Conservation (phyloP, 2,329 filamentous ascomycete genomes). For the Colletotrichum orbiculare region DNA sequence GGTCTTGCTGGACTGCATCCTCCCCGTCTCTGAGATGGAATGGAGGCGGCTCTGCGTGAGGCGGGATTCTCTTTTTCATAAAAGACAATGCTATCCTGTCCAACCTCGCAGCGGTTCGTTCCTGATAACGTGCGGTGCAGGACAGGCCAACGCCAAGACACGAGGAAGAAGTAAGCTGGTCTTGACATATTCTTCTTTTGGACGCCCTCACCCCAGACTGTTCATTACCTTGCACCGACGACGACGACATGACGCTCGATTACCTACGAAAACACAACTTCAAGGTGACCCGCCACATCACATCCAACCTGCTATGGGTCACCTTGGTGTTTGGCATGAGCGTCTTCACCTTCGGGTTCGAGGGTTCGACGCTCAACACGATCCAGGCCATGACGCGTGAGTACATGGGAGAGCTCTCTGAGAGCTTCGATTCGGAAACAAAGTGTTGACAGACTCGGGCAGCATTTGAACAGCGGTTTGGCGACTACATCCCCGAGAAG, state of each 20-base stretch:
- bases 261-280: constrained; percentile 37
- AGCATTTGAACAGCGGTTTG: constrained; percentile 38
- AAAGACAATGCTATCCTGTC: constrained; percentile 27
- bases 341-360: constrained; percentile 40
- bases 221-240: constrained; percentile 11
- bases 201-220: constrained; percentile 22
- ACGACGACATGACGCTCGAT: constrained; percentile 23
- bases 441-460: background rate
- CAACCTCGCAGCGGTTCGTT: background rate
- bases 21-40: too few relatives aligned
- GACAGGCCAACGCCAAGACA: constrained; percentile 16
- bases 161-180: constrained; percentile 22
- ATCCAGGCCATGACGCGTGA: constrained; percentile 40
- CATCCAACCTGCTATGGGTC: constrained; percentile 37
- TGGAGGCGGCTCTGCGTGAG: too few relatives aligned
- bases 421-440: background rate
- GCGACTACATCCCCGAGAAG: constrained; percentile 32
- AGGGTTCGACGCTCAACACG: constrained; percentile 38
- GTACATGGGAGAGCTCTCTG: background rate
- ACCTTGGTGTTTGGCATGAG: constrained; percentile 38
- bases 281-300: constrained; percentile 37
- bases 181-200: constrained; percentile 27
- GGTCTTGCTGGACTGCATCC: too few relatives aligned
- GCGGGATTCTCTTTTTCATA: constrained; percentile 11
- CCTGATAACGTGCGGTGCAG: background rate